Base-by-base conservation (phyloP, 106 monocot genomes). In the Vanilla planifolia region DNA sequence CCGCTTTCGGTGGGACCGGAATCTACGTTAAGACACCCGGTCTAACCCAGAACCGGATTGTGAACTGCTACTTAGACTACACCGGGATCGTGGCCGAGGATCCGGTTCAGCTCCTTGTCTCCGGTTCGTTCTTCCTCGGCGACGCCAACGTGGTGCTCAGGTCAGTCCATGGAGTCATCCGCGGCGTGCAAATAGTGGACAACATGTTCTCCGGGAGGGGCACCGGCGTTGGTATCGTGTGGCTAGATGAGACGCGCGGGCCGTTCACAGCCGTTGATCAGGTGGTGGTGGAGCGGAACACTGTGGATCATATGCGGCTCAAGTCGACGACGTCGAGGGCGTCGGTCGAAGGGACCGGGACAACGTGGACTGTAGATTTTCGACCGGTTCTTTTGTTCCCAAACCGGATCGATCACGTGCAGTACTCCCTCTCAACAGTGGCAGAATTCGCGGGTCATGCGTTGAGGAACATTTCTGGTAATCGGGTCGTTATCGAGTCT, bases 61-160 rank as follows among this genome's bases (percentile, higher is more conserved):
- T 59, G 16, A 73, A 80, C 55, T 85, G 72, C 28, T 85, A 85
- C 43, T 15, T 85, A 76, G 85, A 85, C 37, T 85, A 58, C 70
- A 85, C 65, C 2, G 47, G 37, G 2, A 76, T 85, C 5, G 65
- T 80, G 27, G 16, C 68, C 2, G 85, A 85, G 39, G 85, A 85
- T 26, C 84, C 85, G 8, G 61, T 62, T 5, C 72, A 76, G 43
- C 64, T 79, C 25, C 33, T 20, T 35, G 33, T 85, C 25, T 52
- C 85, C 13, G 65, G 68, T 6, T 45, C 66, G 0, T 85, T 80
- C 62, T 85, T 85, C 39, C 42, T 79, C 1, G 85, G 85, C 4
- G 62, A 77, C 52, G 79, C 72, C 4, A 61, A 62, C 21, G 43
- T 85, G 17, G 51, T 70, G 48, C 57, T 85, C 6, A 80, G 67